Base-by-base conservation (phyloP, 2,329 filamentous ascomycete species). In the Volutella citrinella region DNA sequence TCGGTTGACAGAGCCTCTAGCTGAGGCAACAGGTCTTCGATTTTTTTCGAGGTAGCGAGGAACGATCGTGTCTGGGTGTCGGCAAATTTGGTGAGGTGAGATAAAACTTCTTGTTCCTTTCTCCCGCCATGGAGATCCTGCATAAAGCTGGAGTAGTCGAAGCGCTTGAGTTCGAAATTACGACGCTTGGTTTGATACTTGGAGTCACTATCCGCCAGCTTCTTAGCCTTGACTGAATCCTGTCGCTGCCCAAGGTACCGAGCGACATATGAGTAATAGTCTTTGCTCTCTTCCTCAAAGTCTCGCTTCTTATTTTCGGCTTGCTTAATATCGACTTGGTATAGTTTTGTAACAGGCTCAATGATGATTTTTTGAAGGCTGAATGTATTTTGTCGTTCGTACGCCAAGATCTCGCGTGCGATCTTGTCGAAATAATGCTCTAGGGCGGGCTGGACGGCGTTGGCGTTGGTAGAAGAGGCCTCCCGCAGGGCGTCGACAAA, bases 361-460 rank as follows among this genome's bases (percentile, higher is more conserved):
- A 98, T 95, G 54, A 98, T 90, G 33, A 95, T 84, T 56, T 82
- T 91, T 54, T 96, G 90, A 20, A 98, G 73, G 52, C 95, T 91
- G 23, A 69, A 53, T 1, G 87, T 82, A 56, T 96, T 97, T 45
- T 86, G 80, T 42, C 81, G 82, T 63, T 98, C 90, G 56, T 96
- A 97, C 1, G 69, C 63, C 22, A 96, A 66, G 27, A 98, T 96
- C 56, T 97, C 88, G 42, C 84, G 82, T 5, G 91, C 90, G 48
- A 95, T 97, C 54, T 90, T 95, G 63, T 97, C 90, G 54, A 97
- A 98, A 59, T 98, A 98, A 61, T 98, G 90, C 43, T 98, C 93
- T 40, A 98, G 75, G 5, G 91, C 93, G 12, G 93, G 94, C 55
- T 95, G 88, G n/a, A 98, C 90, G 1, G 91, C 93, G 54, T 95